These are phyloP conservation scores for Rhododendron henanense DNA, from an alignment of 148 eudicot genomes.

Conservation along the genomic window DNA sequence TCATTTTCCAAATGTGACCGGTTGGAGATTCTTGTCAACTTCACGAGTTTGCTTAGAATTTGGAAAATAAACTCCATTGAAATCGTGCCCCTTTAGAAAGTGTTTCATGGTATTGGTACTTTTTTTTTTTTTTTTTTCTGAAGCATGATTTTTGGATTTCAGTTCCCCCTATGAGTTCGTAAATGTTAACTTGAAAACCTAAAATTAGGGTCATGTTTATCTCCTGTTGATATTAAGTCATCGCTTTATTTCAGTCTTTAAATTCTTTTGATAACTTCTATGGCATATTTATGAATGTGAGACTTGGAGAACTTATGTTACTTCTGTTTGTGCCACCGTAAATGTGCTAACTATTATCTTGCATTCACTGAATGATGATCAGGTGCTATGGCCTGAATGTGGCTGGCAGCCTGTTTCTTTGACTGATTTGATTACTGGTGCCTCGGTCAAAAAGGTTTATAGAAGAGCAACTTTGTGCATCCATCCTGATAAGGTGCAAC, in stretches of 20 bases:
- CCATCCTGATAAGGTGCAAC: slow-evolving; percentile 99
- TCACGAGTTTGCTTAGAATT: background rate
- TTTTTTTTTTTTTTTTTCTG: too few relatives aligned
- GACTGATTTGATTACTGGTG: slow-evolving; percentile 87
- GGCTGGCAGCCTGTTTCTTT: slow-evolving; percentile 99
- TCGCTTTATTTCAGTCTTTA: background rate
- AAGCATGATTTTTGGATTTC: background rate
- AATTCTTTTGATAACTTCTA: background rate
- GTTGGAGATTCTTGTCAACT: background rate
- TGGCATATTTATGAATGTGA: background rate
- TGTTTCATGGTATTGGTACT: background rate
- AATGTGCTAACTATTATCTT: slow-evolving; percentile 2
- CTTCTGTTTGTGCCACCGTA: background rate
- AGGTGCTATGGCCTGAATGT: slow-evolving; percentile 99
- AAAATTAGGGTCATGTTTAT: background rate
- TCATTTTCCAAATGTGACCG: background rate
- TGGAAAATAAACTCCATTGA: background rate
- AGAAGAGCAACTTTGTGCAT: slow-evolving; percentile 96
- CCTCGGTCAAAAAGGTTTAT: slow-evolving; percentile 79
- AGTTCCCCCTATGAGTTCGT: background rate
- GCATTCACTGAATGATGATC: slow-evolving; percentile 11
- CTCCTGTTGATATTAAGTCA: background rate
- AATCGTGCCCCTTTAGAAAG: background rate
- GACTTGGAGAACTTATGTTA: background rate
- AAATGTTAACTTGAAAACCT: background rate